Percentiles rank a stretch among this genome's conserved stretches.
These are phyloP conservation scores for Lipomyces orientalis DNA, from an alignment of 805 yeast species.

Conservation along the genomic window DNA sequence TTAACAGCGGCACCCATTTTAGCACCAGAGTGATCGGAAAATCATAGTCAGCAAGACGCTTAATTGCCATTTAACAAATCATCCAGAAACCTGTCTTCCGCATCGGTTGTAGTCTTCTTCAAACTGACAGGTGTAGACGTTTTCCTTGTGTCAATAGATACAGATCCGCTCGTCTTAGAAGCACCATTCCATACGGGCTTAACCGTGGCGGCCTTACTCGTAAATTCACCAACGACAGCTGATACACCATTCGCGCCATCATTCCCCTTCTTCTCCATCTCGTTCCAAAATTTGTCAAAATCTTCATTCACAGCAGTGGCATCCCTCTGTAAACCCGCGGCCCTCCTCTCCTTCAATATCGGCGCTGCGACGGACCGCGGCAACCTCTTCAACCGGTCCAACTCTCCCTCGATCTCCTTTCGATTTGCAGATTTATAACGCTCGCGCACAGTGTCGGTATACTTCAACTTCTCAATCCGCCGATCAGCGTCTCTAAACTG, in stretches of 20 bases:
- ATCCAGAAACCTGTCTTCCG: slow-evolving; percentile 30
- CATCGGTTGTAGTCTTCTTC: not conserved
- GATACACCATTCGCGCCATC: not conserved
- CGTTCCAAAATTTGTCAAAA: slow-evolving; percentile 31
- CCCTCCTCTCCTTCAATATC: slow-evolving; percentile 13
- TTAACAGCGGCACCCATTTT: too few species aligned
- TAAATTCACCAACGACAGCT: not conserved
- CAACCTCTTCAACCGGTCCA: slow-evolving; percentile 29
- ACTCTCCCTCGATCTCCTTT: slow-evolving; percentile 25
- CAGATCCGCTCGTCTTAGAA: not conserved
- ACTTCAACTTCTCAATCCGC: slow-evolving; percentile 26
- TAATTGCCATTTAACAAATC: slow-evolving; percentile 17
- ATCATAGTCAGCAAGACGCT: not conserved
- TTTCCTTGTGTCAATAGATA: not conserved
- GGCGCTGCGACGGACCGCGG: slow-evolving; percentile 28
- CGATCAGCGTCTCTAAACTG: slow-evolving; percentile 24
- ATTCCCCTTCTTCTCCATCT: slow-evolving; percentile 17
- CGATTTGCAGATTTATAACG: slow-evolving; percentile 18
- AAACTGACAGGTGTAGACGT: not conserved
- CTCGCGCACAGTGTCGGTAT: slow-evolving; percentile 26
- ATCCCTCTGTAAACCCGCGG: not conserved
- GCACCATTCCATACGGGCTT: not conserved
- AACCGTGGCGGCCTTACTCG: slow-evolving; percentile 6
- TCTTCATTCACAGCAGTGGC: slow-evolving; percentile 6
- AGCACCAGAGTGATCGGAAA: too few species aligned